Evolutionary conservation across 2,329 filamentous ascomycete species (phyloP).

Genomic region (Fusarium pilosicola): DNA sequence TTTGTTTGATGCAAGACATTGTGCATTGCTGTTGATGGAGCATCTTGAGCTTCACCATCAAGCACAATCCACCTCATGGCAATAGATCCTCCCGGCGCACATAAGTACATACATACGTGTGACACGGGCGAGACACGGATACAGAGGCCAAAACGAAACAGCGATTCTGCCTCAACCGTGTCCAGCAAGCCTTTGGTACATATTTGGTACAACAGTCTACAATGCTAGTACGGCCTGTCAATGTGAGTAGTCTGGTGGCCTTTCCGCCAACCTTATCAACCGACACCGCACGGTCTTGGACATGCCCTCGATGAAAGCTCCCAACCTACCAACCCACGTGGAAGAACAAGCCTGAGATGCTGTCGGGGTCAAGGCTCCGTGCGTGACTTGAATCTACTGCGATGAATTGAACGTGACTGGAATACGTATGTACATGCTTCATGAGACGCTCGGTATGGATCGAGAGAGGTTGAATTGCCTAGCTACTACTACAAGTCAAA

Average conservation of each 20-base stretch:
- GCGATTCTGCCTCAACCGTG: background rate
- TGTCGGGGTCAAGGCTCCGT: conserved; percentile 15
- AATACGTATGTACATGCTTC: background rate
- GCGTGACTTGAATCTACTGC: conserved; percentile 5
- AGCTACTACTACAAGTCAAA: background rate
- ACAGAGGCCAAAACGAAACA: background rate
- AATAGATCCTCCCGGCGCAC: background rate
- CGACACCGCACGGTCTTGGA: conserved; percentile 28
- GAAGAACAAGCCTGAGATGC: conserved; percentile 22
- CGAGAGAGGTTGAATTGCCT: background rate
- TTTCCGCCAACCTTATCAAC: conserved; percentile 18
- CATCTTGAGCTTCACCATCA: background rate
- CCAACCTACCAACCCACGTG: conserved; percentile 22
- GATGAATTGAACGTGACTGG: background rate
- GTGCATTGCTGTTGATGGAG: background rate
- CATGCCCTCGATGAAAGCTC: conserved; percentile 22
- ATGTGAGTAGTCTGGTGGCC: background rate
- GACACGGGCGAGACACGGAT: background rate
- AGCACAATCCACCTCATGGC: background rate
- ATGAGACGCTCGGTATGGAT: background rate
- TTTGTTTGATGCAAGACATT: conserved; percentile 2
- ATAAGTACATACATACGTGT: background rate
- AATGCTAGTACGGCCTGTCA: background rate
- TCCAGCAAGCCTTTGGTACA: background rate
- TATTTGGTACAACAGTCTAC: background rate